Conservation (phyloP, 768 basidiomycete genomes). For the Exsudoporus frostii region DNA sequence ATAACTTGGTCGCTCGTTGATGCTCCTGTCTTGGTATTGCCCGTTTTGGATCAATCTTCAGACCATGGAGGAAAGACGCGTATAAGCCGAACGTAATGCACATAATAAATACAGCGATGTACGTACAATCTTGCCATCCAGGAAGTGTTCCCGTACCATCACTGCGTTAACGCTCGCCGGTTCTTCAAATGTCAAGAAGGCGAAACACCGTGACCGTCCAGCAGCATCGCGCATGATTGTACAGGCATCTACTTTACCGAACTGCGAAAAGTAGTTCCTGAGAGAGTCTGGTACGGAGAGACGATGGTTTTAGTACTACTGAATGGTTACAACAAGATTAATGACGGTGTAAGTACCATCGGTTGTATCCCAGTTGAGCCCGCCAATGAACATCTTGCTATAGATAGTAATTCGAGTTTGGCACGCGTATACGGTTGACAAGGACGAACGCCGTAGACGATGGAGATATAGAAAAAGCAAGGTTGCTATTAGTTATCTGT, state of each 20-base stretch:
- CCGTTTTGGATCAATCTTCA: constrained; percentile 98
- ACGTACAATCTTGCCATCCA: constrained; percentile 96
- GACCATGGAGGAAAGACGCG: constrained; percentile 7
- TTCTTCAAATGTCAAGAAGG: constrained; percentile 94
- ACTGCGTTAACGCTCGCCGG: constrained; percentile 92
- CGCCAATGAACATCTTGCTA: constrained; percentile 99
- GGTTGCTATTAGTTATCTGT: constrained; percentile 77
- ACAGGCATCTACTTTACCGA: constrained; percentile 95
- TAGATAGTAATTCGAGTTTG: constrained; percentile 31
- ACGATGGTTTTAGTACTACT: constrained; percentile 43
- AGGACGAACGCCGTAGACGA: constrained; percentile 25
- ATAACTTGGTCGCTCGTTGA: constrained; percentile 88
- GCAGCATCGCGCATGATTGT: constrained; percentile 98
- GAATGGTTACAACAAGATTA: constrained; percentile 33
- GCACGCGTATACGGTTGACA: constrained; percentile 27
- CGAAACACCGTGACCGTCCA: constrained; percentile 95
- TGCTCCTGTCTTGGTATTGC: constrained; percentile 97
- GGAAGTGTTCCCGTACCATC: constrained; percentile 90
- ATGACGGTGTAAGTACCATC: constrained; percentile 72
- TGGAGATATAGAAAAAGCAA: constrained; percentile 39
- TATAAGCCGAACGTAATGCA: constrained; percentile 19
- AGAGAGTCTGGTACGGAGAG: constrained; percentile 55
- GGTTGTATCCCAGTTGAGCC: constrained; percentile 99
- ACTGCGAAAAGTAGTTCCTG: constrained; percentile 89
- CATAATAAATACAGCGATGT: constrained; percentile 25